phyloP scores from a whole-genome alignment of 345 rosid genomes.

The Salix caprea region DNA sequence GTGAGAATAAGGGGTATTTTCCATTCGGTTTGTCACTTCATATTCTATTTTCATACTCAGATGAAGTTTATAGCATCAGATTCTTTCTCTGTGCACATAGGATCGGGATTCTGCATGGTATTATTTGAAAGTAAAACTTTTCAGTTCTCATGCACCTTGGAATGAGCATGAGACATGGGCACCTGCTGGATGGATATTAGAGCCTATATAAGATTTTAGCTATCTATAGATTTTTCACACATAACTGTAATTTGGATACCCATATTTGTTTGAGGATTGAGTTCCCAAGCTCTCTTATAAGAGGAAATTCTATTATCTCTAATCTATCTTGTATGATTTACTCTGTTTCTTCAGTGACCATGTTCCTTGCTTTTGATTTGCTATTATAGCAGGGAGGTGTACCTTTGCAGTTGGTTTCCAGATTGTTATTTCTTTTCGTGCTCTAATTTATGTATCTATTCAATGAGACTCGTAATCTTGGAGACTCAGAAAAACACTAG shows the following conservation, averaged over 20 bases:
- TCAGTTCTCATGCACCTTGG: neutral
- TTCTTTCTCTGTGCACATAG: neutral
- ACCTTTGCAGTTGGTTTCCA: no score
- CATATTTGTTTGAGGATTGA: neutral
- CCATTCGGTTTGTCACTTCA: neutral
- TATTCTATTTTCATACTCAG: neutral
- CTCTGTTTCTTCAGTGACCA: no score
- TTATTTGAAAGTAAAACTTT: neutral
- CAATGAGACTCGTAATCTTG: no score
- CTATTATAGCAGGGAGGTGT: no score
- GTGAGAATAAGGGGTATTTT: neutral
- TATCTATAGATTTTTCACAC: neutral
- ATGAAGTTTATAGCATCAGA: neutral
- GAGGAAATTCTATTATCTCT: no score
- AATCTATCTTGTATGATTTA: no score
- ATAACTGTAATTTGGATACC: neutral
- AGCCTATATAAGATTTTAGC: neutral
- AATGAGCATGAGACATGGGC: neutral
- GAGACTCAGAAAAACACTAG: no score
- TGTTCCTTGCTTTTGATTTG: no score
- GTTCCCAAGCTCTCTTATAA: no score
- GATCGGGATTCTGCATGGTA: neutral
- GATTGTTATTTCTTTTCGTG: no score
- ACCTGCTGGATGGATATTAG: neutral
- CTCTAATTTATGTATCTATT: no score